These are phyloP conservation scores for Saccharomycopsis sp. DNA, from an alignment of 805 yeast species.

Conservation along the genomic window DNA sequence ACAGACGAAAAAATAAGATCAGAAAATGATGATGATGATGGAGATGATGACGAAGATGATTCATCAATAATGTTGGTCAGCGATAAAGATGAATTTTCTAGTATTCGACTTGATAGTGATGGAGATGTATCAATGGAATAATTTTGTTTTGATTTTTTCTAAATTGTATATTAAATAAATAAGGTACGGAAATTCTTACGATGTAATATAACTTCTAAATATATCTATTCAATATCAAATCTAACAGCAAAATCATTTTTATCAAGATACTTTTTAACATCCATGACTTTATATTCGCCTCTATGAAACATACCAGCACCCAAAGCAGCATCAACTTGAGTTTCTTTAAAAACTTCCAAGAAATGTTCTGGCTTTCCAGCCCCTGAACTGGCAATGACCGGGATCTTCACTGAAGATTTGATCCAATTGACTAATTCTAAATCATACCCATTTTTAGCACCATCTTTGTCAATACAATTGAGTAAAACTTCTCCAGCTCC, in stretches of 20 bases:
- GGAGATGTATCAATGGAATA: too few species aligned
- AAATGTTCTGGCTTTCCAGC: conserved; percentile 94
- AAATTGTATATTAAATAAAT: too few species aligned
- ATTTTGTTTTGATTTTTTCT: too few species aligned
- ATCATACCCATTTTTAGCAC: conserved; percentile 90
- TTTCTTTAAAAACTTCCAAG: conserved; percentile 71
- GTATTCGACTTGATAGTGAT: too few species aligned
- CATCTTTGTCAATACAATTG: conserved; percentile 95
- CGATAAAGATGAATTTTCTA: too few species aligned
- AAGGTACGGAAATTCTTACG: too few species aligned
- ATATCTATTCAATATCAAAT: conserved; percentile 25
- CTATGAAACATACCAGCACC: conserved; percentile 99
- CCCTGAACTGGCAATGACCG: conserved; percentile 96
- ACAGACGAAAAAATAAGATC: too few species aligned
- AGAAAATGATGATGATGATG: too few species aligned
- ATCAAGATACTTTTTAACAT: conserved; percentile 64
- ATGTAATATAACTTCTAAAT: too few species aligned
- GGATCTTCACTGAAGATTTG: conserved; percentile 68
- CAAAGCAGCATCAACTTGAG: conserved; percentile 89
- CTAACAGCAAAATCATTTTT: conserved; percentile 63
- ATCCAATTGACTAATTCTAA: conserved; percentile 73
- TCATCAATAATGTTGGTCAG: too few species aligned
- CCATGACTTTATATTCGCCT: conserved; percentile 78
- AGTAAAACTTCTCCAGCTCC: conserved; percentile 95
- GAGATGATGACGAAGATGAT: too few species aligned